Evolutionary conservation across 208 protist genomes (phyloP).

Genomic region (Acanthamoeba divionensis): DNA sequence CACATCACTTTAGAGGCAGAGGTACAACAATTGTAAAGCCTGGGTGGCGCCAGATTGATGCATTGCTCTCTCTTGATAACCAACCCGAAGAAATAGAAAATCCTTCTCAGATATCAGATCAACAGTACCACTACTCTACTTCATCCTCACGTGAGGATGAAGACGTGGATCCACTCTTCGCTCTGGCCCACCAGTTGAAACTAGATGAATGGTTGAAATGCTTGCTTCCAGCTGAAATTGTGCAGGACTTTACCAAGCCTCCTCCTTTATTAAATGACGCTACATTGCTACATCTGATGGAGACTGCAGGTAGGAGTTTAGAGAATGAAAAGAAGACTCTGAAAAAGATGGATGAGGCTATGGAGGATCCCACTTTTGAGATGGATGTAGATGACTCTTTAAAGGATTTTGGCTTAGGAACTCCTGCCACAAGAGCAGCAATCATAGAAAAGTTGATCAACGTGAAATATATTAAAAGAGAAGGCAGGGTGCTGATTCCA

Average conservation of each 20-base stretch:
- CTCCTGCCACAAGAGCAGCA: slow-evolving; percentile 21
- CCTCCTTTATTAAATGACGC: slow-evolving; percentile 29
- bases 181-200: background rate
- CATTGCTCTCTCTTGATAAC: background rate
- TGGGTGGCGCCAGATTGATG: slow-evolving; percentile 2
- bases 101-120: no score
- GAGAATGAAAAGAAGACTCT: background rate
- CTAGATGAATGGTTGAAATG: slow-evolving; percentile 13
- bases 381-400: background rate
- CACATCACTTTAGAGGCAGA: background rate
- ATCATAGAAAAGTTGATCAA: slow-evolving; percentile 37
- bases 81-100: no score
- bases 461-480: slow-evolving; percentile 7
- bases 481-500: slow-evolving; percentile 35
- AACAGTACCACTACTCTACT: no score
- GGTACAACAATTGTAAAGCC: background rate
- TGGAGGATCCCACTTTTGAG: no score
- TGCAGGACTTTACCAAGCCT: background rate
- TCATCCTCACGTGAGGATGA: background rate
- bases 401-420: slow-evolving; percentile 47
- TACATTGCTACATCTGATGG: slow-evolving; percentile 37
- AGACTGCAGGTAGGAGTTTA: background rate
- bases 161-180: background rate
- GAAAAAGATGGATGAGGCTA: background rate
- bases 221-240: background rate